phyloP scores from a whole-genome alignment of 2,329 filamentous ascomycete species.

The Penicillium sp. region DNA sequence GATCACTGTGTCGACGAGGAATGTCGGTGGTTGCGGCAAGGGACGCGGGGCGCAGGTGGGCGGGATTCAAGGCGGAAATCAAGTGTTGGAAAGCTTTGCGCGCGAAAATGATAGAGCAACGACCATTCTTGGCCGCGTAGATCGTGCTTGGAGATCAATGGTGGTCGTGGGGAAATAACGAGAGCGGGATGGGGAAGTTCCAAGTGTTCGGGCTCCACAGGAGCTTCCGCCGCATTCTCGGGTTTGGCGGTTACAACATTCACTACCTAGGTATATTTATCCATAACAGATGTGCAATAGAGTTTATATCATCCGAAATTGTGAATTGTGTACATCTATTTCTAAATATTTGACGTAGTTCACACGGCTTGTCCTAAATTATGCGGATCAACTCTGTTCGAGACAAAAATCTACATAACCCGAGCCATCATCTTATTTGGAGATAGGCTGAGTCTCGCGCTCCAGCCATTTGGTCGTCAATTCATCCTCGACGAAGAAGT shows the following conservation, averaged over 20 bases:
- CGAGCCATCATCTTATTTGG: conserved; percentile 22
- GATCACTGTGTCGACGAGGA: conserved; percentile 7
- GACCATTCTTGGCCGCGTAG: conserved; percentile 23
- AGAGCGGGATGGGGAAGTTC: conserved; percentile 15
- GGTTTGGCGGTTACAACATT: neutral
- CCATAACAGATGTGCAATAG: neutral
- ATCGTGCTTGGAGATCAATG: conserved; percentile 3
- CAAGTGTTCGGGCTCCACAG: conserved; percentile 19
- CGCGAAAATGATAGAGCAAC: conserved; percentile 11
- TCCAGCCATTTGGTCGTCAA: conserved; percentile 73
- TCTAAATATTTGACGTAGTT: too few species aligned
- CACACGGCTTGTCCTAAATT: too few species aligned
- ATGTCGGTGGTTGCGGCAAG: conserved; percentile 14
- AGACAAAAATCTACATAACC: neutral
- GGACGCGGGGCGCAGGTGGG: conserved; percentile 11
- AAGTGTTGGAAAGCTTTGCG: conserved; percentile 16
- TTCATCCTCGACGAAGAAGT: conserved; percentile 66
- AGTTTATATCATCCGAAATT: neutral
- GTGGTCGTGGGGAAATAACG: conserved; percentile 8
- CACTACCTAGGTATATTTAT: conserved; percentile 1
- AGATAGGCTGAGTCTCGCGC: conserved; percentile 71
- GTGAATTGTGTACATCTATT: too few species aligned
- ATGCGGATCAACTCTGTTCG: too few species aligned
- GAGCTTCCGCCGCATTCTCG: conserved; percentile 22
- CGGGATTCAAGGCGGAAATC: conserved; percentile 2